Percentiles rank a stretch among this genome's conserved stretches.
Evolutionary conservation across 805 yeast species (phyloP).

Genomic region (Suhomyces faveliae): DNA sequence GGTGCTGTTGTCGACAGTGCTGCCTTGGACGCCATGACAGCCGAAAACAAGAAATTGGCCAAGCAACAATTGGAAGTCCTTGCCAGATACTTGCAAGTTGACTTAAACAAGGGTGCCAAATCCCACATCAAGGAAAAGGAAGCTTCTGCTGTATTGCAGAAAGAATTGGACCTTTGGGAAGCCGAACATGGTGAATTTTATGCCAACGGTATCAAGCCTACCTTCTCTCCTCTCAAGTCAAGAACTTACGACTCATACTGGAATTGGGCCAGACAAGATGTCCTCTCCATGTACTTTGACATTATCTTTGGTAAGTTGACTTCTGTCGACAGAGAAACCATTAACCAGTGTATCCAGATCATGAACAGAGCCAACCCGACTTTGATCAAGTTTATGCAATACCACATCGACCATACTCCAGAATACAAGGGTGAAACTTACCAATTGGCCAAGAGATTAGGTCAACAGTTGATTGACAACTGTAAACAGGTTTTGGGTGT

Average conservation of each 20-base stretch:
- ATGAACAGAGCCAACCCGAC: slow-evolving; percentile 97
- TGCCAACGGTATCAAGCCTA: slow-evolving; percentile 87
- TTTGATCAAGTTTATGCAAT: slow-evolving; percentile 94
- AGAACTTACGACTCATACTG: slow-evolving; percentile 96
- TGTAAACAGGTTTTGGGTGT: slow-evolving; percentile 79
- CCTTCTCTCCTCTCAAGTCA: slow-evolving; percentile 88
- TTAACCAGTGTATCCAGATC: slow-evolving; percentile 91
- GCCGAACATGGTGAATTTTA: slow-evolving; percentile 85
- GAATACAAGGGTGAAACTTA: slow-evolving; percentile 87
- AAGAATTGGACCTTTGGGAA: slow-evolving; percentile 88
- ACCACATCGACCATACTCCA: slow-evolving; percentile 79
- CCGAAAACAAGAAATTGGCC: slow-evolving; percentile 68
- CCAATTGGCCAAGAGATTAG: slow-evolving; percentile 82
- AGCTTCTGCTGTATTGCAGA: slow-evolving; percentile 78
- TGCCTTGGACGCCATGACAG: slow-evolving; percentile 80
- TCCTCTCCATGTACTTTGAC: slow-evolving; percentile 88
- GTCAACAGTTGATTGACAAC: slow-evolving; percentile 92
- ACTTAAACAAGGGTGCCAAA: slow-evolving; percentile 88
- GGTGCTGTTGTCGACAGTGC: slow-evolving; percentile 93
- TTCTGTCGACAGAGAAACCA: slow-evolving; percentile 92
- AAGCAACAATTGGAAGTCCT: slow-evolving; percentile 83
- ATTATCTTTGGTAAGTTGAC: slow-evolving; percentile 91
- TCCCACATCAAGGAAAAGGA: slow-evolving; percentile 78
- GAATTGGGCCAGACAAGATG: slow-evolving; percentile 99
- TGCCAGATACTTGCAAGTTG: slow-evolving; percentile 92